Evolutionary conservation across 2,329 filamentous ascomycete genomes (phyloP), one percentile per base, ranked within the genome.

Genomic region (Trichoderma polysporum): DNA sequence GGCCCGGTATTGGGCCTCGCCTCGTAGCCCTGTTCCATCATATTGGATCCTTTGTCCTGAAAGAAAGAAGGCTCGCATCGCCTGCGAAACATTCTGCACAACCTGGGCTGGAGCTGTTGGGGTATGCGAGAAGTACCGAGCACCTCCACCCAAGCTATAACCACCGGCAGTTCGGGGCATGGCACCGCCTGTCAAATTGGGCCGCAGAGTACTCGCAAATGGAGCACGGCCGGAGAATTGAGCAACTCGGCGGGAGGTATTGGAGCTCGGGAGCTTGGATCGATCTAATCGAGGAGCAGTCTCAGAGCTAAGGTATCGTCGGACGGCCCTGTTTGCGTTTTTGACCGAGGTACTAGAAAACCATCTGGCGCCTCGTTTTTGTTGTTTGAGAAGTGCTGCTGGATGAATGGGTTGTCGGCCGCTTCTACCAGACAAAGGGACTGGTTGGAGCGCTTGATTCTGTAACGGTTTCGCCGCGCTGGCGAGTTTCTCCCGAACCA

Each of bases 61-160:
- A n/a, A 97, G 84, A 80, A 92, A 90, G 79, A 99, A 97, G 13
- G 93, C 94, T 63, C 95, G 89, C 74, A 98, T 90, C 5, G 93
- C 95, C 72, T 93, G 90, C 13, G 93, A 97, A n/a, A 97, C 94
- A 79, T 97, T 97, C 78, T 95, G 91, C 60, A 98, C 87, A 54
- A 98, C 93, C 77, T 98, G 92, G 1, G 94, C 93, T 45, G 93
- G 93, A 8, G 90, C 88, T 10, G 92, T 90, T 1, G 94, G 93
- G 0, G 89, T 87, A 79, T 97, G 94, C 1, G 93, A 96, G 80
- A 98, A 98, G 82, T 94, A 94, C 71, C 94, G 87, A 27, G 89
- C 91, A 71, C 91, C 88, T 33, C 92, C 92, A 66, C 85, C 80
- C 45, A 92, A 81, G 70, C 85, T 85, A 76, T 99, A 99, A n/a